Evolutionary conservation across 83 land plant genomes (phyloP), one percentile per base, ranked within the genome.

Genomic region (Larix sibirica): DNA sequence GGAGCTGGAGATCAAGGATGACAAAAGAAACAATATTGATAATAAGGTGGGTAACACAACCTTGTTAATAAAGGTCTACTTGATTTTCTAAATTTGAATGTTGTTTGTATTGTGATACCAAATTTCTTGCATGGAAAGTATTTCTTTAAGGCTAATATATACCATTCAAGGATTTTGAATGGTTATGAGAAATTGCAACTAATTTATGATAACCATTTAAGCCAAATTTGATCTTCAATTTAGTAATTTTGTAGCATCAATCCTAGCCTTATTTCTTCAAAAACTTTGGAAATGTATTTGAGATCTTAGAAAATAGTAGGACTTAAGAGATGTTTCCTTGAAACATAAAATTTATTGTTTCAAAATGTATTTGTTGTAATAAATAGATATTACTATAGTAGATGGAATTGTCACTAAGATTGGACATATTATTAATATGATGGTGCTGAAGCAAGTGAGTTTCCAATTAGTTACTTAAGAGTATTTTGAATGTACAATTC

Each of bases 381-480:
- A 83, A 13, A 18, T 60, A 64, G 95, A 93, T 60, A 74, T 88
- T 0, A 40, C 86, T 77, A 58, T 87, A 77, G 87, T 91, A 20
- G 89, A 81, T 80, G 91, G 91, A 12, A 87, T 87, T 82, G 91
- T 91, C 68, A 87, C 91, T 6, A 93, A 93, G 80, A 64, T 89
- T 24, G 95, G 95, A 64, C 95, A 92, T 62, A 83, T 92, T 18
- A 90, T 92, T 83, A 26, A 82, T 21, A 90, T 85, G 67, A 89
- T 87, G 4, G 58, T 85, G 79, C 91, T 90, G 77, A 91, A 86
- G 75, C 95, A 93, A 93, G 95, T 93, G 26, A 73, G 77, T 23
- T 73, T 73, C 38, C 24, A 23, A 42, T 73, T 6, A n/a, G 17
- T 69, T 69, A 40, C 38, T 14, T 66, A 66, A 16, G 6, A 33